Evolutionary conservation across 2,329 filamentous ascomycete genomes (phyloP).

Genomic region (Cladophialophora bantiana): DNA sequence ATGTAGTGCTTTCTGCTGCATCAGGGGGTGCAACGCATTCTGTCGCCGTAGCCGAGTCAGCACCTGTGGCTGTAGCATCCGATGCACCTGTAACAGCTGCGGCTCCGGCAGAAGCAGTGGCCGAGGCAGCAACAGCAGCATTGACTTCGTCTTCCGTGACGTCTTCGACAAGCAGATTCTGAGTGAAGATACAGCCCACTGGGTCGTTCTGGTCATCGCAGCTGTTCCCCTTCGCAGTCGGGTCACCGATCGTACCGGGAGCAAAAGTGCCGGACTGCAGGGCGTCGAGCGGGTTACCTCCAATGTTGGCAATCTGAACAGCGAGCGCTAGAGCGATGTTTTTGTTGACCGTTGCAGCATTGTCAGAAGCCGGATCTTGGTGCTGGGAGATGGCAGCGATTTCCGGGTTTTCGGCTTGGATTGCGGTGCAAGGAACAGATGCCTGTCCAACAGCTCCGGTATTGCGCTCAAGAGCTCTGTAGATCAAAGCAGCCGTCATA

Average conservation of each 20-base stretch:
- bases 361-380: constrained; percentile 69
- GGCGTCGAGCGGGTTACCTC: constrained; percentile 68
- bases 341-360: constrained; percentile 66
- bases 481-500: constrained; percentile 63
- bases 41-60: constrained; percentile 17
- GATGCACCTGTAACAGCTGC: constrained; percentile 31
- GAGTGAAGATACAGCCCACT: constrained; percentile 63
- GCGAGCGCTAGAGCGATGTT: constrained; percentile 66
- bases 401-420: constrained; percentile 67
- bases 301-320: constrained; percentile 65
- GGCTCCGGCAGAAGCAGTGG: constrained; percentile 26
- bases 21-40: constrained; percentile 13
- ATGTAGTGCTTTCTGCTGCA: constrained; percentile 5
- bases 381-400: constrained; percentile 70
- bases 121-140: constrained; percentile 54
- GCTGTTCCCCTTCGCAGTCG: constrained; percentile 60
- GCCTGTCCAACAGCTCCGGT: constrained; percentile 64
- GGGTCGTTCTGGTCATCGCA: constrained; percentile 59
- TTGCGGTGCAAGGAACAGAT: constrained; percentile 64
- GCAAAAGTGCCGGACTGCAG: constrained; percentile 69
- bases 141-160: constrained; percentile 60
- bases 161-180: constrained; percentile 62
- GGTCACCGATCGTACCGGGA: constrained; percentile 62
- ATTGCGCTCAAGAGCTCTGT: constrained; percentile 66
- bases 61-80: too few relatives aligned